Evolutionary conservation across 1,284 basidiomycete genomes (phyloP).

Genomic region (Marasmius oreades): DNA sequence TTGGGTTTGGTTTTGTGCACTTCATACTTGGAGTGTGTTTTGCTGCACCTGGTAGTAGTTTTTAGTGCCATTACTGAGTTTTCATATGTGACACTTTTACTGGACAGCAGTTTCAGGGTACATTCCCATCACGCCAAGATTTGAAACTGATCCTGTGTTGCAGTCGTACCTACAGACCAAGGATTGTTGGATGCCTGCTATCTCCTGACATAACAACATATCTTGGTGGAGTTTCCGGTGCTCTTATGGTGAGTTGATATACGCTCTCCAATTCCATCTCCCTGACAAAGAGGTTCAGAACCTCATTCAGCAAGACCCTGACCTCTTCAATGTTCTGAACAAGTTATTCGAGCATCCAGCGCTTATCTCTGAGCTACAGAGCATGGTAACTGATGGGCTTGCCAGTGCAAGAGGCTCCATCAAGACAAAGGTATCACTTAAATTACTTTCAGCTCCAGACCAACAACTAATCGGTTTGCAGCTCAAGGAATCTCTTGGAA

Average conservation of each 20-base stretch:
- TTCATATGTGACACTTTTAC: background rate
- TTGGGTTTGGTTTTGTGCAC: no score
- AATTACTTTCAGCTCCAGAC: no score
- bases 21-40: no score
- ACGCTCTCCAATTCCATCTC: background rate
- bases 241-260: background rate
- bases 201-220: background rate
- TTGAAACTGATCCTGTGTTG: background rate
- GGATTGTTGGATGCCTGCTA: background rate
- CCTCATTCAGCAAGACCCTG: background rate
- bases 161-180: background rate
- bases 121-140: background rate
- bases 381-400: background rate
- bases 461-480: no score
- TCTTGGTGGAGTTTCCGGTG: background rate
- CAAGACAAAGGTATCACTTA: background rate
- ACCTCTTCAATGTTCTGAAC: background rate
- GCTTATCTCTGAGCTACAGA: background rate
- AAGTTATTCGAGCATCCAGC: background rate
- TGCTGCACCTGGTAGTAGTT: no score
- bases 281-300: background rate
- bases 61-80: no score
- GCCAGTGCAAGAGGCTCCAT: background rate
- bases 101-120: background rate
- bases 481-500: no score